A percentile compares a stretch with the other conserved stretches of the same genome.
Conservation (phyloP, 805 yeast genomes). For the Grigorovia jiainica region DNA sequence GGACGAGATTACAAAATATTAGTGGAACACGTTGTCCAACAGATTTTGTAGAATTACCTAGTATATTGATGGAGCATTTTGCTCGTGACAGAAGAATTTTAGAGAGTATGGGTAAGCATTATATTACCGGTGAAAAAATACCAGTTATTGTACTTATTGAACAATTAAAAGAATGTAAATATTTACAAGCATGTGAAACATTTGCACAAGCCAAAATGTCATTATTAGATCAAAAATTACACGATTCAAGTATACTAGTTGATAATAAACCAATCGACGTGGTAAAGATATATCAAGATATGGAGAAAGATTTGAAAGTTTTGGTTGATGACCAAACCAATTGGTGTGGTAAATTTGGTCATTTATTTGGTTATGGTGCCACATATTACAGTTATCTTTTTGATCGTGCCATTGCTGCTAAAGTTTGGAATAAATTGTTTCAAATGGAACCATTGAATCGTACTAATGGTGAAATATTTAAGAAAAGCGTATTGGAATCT, state of each 20-base stretch:
- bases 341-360: slow-evolving; percentile 95
- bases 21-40: slow-evolving; percentile 94
- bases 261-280: slow-evolving; percentile 41
- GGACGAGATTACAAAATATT: slow-evolving; percentile 81
- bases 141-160: slow-evolving; percentile 41
- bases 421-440: slow-evolving; percentile 72
- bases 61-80: slow-evolving; percentile 92
- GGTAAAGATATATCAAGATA: slow-evolving; percentile 50
- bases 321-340: slow-evolving; percentile 62
- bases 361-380: slow-evolving; percentile 86
- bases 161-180: slow-evolving; percentile 42
- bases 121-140: slow-evolving; percentile 49
- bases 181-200: slow-evolving; percentile 60
- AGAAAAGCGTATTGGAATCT: slow-evolving; percentile 68
- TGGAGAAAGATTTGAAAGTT: slow-evolving; percentile 51
- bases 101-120: slow-evolving; percentile 60
- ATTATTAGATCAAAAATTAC: slow-evolving; percentile 72
- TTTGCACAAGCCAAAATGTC: slow-evolving; percentile 89
- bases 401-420: slow-evolving; percentile 86
- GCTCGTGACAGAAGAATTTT: slow-evolving; percentile 75
- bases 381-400: slow-evolving; percentile 85
- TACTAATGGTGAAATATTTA: slow-evolving; percentile 67
- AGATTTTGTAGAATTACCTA: slow-evolving; percentile 93
- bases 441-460: slow-evolving; percentile 58
- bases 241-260: slow-evolving; percentile 33